Percentiles rank a stretch among this genome's conserved stretches.
Conservation (phyloP, 495 filamentous ascomycete genomes). For the Aspergillus olivimuriae region DNA sequence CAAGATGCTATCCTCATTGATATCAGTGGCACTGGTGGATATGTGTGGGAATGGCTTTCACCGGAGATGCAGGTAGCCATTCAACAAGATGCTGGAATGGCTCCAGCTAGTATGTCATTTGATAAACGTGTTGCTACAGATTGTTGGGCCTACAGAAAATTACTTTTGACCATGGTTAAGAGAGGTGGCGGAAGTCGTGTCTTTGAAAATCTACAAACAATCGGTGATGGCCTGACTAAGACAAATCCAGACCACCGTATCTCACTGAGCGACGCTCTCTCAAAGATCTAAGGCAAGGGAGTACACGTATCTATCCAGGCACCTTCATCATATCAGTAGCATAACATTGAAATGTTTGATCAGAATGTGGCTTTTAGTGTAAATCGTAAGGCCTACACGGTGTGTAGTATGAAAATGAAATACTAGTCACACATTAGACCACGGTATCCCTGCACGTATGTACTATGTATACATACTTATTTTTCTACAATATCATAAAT, state of each 20-base stretch:
- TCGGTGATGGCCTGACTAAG: constrained; percentile 11
- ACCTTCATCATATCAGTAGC: too few relatives aligned
- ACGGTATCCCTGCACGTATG: too few relatives aligned
- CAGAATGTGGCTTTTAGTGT: too few relatives aligned
- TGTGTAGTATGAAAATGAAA: too few relatives aligned
- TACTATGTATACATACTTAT: neutral
- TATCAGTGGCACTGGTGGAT: constrained; percentile 13
- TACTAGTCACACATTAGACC: too few relatives aligned
- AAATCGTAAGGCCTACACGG: too few relatives aligned
- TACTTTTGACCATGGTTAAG: constrained; percentile 12
- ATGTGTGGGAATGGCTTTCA: constrained; percentile 16
- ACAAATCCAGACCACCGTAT: constrained; percentile 9
- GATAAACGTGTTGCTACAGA: constrained; percentile 11
- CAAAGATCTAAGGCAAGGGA: neutral
- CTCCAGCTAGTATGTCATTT: constrained; percentile 5
- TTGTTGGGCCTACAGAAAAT: constrained; percentile 16
- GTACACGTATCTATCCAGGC: too few relatives aligned
- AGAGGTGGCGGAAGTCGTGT: constrained; percentile 4
- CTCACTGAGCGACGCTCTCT: constrained; percentile 2
- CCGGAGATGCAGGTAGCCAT: constrained; percentile 11
- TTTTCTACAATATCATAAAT: neutral
- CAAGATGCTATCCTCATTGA: constrained; percentile 17
- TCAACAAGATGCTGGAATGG: constrained; percentile 3
- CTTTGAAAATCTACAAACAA: constrained; percentile 4
- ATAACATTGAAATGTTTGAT: too few relatives aligned